Evolutionary conservation across 352 stramenopile species (phyloP), one percentile per base, ranked within the genome.

Genomic region (Thraustotheca clavata): DNA sequence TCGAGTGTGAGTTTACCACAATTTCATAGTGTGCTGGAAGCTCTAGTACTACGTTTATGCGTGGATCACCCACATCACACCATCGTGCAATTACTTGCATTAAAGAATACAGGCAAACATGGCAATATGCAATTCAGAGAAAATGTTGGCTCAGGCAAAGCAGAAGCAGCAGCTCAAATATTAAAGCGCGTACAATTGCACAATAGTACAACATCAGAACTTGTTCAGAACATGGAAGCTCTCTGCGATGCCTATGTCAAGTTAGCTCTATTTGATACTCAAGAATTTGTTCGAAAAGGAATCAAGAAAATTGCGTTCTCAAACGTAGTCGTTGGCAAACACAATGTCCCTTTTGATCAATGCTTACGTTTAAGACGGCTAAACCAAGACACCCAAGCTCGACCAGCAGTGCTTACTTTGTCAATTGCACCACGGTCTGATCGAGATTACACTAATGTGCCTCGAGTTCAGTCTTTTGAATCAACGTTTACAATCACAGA

Each of bases 41-140:
- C 76, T 18, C 69, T 99, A 5, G 86, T 99, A 36, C 67, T 95
- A 12, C 94, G 91, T 47, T 79, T 99, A 60, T 97, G 93, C 60
- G 74, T 77, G 12, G 88, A 99, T 31, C 96, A 99, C 62, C 97
- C 97, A 18, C 96, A 99, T 61, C 95, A 99, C 73, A 93, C 93
- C 2, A 71, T 99, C 33, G 74, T 98, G 34, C 94, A 98, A 61
- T 72, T 99, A 0, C 77, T 99, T 18, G 92, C 96, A 7, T 73
- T 99, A 1, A 90, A 94, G 31, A 98, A 99, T 70, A 95, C 93
- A 39, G 86, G 87, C 22, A 79, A 93, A 20, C 90, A 87, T 72
- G 83, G 83, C 0, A 82, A 83, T 6, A 31, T 77, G 1, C 77
- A 89, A 62, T 95, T 93, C 59, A 82, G 83, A 5, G 71, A 77